A percentile compares a stretch with the other conserved stretches of the same genome.
phyloP scores from a whole-genome alignment of 176 grass and related monocot species.

The bread wheat (Triticum aestivum) region DNA sequence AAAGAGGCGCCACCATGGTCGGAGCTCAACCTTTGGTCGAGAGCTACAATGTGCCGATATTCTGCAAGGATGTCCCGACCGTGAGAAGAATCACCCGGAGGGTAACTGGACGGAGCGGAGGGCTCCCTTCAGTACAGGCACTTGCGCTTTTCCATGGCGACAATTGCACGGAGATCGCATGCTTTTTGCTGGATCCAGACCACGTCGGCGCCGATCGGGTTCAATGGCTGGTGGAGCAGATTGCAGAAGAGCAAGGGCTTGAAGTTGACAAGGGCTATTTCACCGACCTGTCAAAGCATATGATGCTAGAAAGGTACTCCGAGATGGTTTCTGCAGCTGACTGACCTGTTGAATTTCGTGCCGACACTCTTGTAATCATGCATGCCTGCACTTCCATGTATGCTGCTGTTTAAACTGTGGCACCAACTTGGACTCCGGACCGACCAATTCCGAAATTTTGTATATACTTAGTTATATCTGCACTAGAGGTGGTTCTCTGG shows the following conservation, averaged over 20 bases:
- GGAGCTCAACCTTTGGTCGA: constrained; percentile 46
- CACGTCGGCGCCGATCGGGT: constrained; percentile 46
- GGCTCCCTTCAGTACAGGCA: constrained; percentile 58
- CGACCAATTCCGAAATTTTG: constrained; percentile 8
- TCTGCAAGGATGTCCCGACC: constrained; percentile 40
- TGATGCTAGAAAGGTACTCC: constrained; percentile 53
- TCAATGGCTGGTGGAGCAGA: constrained; percentile 58
- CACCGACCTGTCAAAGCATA: constrained; percentile 68
- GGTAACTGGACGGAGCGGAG: constrained; percentile 54
- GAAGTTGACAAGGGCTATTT: constrained; percentile 69
- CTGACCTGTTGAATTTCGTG: not conserved
- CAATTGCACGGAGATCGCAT: constrained; percentile 63
- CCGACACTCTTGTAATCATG: not conserved
- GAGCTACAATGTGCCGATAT: constrained; percentile 57
- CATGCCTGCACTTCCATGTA: not conserved
- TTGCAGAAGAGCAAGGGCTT: constrained; percentile 51
- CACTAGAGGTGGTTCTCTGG: not conserved
- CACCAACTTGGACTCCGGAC: not conserved
- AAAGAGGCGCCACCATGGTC: constrained; percentile 50
- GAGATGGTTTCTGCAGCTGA: constrained; percentile 23
- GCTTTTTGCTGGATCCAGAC: constrained; percentile 54
- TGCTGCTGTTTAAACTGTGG: not conserved
- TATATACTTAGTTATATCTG: not conserved
- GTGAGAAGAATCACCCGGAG: constrained; percentile 56
- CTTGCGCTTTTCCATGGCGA: constrained; percentile 59